Conservation (phyloP, 305 asterid species). For the Fraxinus velutina region DNA sequence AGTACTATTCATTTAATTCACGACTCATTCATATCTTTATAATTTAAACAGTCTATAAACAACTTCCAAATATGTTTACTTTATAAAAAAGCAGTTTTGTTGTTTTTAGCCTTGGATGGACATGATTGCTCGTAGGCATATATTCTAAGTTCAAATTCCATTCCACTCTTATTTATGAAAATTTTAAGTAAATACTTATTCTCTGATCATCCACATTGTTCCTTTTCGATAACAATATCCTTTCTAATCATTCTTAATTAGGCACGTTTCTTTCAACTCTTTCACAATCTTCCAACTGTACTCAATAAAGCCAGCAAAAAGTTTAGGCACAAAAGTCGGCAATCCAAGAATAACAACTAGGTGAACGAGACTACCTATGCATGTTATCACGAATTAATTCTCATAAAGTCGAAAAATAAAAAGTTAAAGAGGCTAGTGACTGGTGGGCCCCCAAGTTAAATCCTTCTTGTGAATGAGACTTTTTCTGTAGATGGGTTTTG, state of each 20-base stretch:
- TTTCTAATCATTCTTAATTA: not conserved
- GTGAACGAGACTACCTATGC: constrained; percentile 14
- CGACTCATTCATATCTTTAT: not conserved
- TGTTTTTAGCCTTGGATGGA: too few relatives aligned
- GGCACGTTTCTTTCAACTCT: not conserved
- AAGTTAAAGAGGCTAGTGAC: constrained; percentile 38
- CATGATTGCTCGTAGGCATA: too few relatives aligned
- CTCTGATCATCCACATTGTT: not conserved
- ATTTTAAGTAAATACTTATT: too few relatives aligned
- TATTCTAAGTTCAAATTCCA: too few relatives aligned
- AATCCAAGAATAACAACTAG: not conserved
- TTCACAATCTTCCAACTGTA: not conserved
- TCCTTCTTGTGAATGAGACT: not conserved
- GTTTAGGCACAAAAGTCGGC: not conserved
- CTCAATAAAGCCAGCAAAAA: not conserved
- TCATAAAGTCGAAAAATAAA: constrained; percentile 15
- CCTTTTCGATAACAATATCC: not conserved
- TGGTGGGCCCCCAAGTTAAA: constrained; percentile 36
- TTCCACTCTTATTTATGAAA: too few relatives aligned
- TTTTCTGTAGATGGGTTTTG: constrained; percentile 17
- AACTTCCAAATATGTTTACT: not conserved
- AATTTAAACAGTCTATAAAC: not conserved
- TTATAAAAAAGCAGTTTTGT: too few relatives aligned
- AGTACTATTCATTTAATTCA: too few relatives aligned
- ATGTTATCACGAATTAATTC: constrained; percentile 22